Base-by-base conservation (phyloP, 108 stramenopile genomes). In the Hondaea fermentalgiana region DNA sequence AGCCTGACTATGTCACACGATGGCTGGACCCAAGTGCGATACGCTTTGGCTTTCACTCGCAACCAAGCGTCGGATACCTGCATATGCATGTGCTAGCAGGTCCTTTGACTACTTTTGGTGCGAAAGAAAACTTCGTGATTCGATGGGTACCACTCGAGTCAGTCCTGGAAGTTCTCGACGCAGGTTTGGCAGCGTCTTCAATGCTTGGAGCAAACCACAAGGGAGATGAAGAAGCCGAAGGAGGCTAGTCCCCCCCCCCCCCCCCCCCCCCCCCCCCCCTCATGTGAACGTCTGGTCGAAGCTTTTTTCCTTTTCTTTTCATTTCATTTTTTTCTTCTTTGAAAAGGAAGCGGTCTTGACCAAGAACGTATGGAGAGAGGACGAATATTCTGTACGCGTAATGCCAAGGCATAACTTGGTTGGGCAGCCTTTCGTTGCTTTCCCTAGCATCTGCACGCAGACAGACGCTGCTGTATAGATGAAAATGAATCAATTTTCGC, bases 41-140 rank as follows among this genome's bases (percentile, higher is more conserved):
- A 12, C 76, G 51, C 25, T 83, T 83, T 28, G 76, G 76, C 12
- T 83, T 83, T 35, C 76, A 83, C 76, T 83, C 76, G 76, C 76
- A 23, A 45, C 76, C 76, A 53, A 83, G 76, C 28, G 76, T 83
- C 45, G 76, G 76, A 8, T 83, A 83, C 4, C 45, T 83, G 49
- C 76, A 83, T 35, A 3, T 83, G 76, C 76, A 83, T 23, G 49
- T 83, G 76, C 51, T 83, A 17, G 51, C 49, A 23, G 76, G 76
- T 6, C 76, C 76, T 3, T 17, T 83, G 45, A 83, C 76, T 12
- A 45, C 8, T 12, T 83, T 83, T 53, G 76, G 76, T 23, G 12
- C 51, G 8, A 45, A 83, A 10, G 25, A 21, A 12, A 12, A 12
- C 25, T 12, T 45, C 4, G 6, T n/a, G 14, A 83, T 2, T 55